Percentiles rank a stretch among this genome's conserved stretches.
phyloP scores from a whole-genome alignment of 2,329 filamentous ascomycete species.

The Penicillium janthinellum region DNA sequence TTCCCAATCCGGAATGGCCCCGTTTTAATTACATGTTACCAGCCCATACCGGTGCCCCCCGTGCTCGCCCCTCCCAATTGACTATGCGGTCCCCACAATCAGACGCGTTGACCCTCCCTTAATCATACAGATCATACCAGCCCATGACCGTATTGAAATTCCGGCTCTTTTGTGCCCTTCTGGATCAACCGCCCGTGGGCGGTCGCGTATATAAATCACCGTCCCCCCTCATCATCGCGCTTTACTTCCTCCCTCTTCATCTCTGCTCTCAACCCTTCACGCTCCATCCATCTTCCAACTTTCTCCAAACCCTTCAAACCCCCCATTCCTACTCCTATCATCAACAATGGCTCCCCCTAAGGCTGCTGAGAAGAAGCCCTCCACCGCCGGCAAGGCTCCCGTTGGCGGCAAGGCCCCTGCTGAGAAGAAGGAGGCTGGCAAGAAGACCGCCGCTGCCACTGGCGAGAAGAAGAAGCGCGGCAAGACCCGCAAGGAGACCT shows the following conservation, averaged over 20 bases:
- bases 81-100: slow-evolving; percentile 10
- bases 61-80: slow-evolving; percentile 17
- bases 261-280: slow-evolving; percentile 30
- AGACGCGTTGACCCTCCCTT: slow-evolving; percentile 31
- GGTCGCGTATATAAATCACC: slow-evolving; percentile 49
- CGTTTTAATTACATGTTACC: slow-evolving; percentile 26
- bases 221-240: slow-evolving; percentile 46
- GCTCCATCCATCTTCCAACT: slow-evolving; percentile 39
- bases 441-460: slow-evolving; percentile 89
- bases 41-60: slow-evolving; percentile 26
- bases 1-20: slow-evolving; percentile 33
- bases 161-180: slow-evolving; percentile 44
- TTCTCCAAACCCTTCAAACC: slow-evolving; percentile 23
- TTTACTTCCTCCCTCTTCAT: slow-evolving; percentile 40
- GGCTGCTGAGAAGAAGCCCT: slow-evolving; percentile 97
- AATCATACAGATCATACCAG: slow-evolving; percentile 52
- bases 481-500: slow-evolving; percentile 99
- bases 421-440: slow-evolving; percentile 99
- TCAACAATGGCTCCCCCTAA: slow-evolving; percentile 87
- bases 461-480: slow-evolving; percentile 99
- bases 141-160: slow-evolving; percentile 50
- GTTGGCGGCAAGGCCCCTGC: slow-evolving; percentile 73
- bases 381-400: slow-evolving; percentile 87
- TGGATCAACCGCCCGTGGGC: slow-evolving; percentile 48
- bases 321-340: slow-evolving; percentile 34